phyloP scores from a whole-genome alignment of 345 rosid species.

The Gossypium australe region DNA sequence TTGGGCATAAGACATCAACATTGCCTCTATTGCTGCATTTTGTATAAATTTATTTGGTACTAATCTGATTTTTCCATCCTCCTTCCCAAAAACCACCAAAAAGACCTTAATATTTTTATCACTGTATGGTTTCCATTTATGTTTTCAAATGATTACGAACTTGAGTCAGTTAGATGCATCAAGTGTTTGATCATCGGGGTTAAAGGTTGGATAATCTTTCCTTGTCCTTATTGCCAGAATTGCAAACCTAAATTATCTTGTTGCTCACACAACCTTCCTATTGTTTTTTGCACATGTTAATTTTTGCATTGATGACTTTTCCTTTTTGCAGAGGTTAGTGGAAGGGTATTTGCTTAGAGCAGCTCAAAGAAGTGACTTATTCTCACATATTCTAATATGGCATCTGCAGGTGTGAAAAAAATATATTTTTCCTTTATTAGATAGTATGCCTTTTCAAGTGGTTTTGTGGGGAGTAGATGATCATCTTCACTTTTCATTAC shows the following conservation, averaged over 20 bases:
- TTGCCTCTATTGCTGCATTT: neutral
- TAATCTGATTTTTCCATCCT: neutral
- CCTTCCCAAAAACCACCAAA: neutral
- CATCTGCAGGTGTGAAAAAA: conserved; percentile 69
- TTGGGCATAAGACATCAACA: neutral
- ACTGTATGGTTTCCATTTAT: neutral
- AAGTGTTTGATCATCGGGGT: conserved; percentile 6
- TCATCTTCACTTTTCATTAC: conserved; percentile 14
- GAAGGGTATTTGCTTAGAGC: conserved; percentile 99
- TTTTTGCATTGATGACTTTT: neutral
- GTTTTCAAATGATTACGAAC: neutral
- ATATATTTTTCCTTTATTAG: conserved; percentile 3
- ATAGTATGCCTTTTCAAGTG: conserved; percentile 1
- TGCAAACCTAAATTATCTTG: neutral
- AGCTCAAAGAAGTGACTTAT: conserved; percentile 91
- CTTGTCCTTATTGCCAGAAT: conserved; percentile 3
- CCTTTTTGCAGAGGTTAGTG: conserved; percentile 65
- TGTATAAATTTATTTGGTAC: neutral
- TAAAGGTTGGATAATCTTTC: neutral
- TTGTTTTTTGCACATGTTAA: conserved; percentile 3
- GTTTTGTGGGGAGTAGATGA: neutral
- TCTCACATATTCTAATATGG: conserved; percentile 98
- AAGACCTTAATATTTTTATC: neutral
- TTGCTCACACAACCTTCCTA: neutral
- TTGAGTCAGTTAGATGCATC: neutral